Conservation (phyloP, 257 asterid genomes). For the Solanum chiquidenum region DNA sequence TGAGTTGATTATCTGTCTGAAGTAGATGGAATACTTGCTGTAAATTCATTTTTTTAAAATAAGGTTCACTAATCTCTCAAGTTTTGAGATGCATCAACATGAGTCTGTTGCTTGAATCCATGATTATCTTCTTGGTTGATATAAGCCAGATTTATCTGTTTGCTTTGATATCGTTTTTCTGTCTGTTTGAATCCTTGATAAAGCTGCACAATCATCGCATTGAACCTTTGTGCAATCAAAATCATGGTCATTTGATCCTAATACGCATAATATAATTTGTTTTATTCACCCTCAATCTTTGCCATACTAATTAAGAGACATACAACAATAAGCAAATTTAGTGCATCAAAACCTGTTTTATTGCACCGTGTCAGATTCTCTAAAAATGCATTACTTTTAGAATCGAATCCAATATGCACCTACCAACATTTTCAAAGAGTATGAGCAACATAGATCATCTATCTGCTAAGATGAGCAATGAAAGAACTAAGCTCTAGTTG, state of each 20-base stretch:
- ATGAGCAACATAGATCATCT: neutral
- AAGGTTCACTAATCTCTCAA: neutral
- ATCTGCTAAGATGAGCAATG: constrained; percentile 33
- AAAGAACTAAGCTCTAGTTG: constrained; percentile 36
- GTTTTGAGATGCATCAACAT: neutral
- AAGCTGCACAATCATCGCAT: neutral
- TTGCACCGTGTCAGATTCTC: neutral
- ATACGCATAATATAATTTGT: neutral
- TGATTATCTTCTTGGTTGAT: neutral
- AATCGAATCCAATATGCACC: rapidly evolving
- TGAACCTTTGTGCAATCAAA: neutral
- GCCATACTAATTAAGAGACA: neutral
- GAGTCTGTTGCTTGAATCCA: neutral
- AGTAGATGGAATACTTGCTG: neutral
- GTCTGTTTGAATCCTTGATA: neutral
- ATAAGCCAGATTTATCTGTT: neutral
- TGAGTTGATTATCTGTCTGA: neutral
- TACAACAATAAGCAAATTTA: neutral
- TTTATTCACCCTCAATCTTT: neutral
- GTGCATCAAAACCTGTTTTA: neutral
- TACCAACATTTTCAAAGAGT: neutral
- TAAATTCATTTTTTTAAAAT: neutral
- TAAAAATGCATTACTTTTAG: neutral
- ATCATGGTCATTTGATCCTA: neutral
- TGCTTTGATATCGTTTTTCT: neutral